Percentiles rank a stretch among this genome's conserved stretches.
phyloP scores from a whole-genome alignment of 1,284 basidiomycete genomes.

The Gomphus bonarii region DNA sequence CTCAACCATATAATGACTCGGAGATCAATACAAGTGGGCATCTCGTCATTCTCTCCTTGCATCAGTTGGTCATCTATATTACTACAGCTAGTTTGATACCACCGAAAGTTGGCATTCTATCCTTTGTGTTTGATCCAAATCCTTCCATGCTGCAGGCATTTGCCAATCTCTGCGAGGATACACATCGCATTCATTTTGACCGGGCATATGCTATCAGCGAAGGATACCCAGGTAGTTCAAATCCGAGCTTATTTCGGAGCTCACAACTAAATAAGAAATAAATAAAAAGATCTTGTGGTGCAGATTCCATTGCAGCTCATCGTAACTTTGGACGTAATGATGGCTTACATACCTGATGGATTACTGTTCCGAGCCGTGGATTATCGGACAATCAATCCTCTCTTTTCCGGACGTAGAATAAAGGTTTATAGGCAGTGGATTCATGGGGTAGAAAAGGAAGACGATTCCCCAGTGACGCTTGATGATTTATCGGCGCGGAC shows the following conservation, averaged over 20 bases:
- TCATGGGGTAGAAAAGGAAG: not conserved
- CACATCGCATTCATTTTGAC: conserved; percentile 3
- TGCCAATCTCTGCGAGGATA: conserved; percentile 1
- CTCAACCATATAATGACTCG: not conserved
- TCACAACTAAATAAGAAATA: not conserved
- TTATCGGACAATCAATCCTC: conserved; percentile 5
- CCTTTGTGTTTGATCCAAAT: not conserved
- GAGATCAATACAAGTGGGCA: conserved; percentile 1
- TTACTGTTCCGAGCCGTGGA: not conserved
- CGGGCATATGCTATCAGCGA: conserved; percentile 2
- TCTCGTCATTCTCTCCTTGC: not conserved
- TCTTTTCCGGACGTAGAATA: conserved; percentile 1
- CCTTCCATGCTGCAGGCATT: not conserved
- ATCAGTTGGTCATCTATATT: not conserved
- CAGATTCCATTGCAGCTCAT: not conserved
- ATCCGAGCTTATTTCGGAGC: not conserved
- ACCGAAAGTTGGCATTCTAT: not conserved
- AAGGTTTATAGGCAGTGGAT: conserved; percentile 3
- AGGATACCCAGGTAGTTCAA: conserved; percentile 4
- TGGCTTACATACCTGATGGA: not conserved
- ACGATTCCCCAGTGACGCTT: not conserved
- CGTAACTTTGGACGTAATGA: conserved; percentile 1
- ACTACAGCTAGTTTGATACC: not conserved
- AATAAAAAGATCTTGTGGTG: not conserved
- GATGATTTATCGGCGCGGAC: not conserved